Conservation (phyloP, 2,329 filamentous ascomycete species). For the Xylaria sp. region DNA sequence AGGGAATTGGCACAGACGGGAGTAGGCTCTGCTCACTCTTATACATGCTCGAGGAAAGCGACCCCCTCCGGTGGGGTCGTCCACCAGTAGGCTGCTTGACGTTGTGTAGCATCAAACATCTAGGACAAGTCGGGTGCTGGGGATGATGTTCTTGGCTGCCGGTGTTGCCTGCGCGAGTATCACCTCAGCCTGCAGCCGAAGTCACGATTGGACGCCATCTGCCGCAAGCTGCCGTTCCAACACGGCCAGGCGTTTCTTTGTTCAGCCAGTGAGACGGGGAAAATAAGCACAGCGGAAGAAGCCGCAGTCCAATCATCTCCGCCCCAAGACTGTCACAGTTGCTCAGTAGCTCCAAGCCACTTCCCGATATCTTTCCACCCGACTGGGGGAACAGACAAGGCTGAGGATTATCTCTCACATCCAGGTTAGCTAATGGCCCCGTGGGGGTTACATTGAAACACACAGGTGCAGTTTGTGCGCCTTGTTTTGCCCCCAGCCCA, state of each 20-base stretch:
- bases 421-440: too few species aligned
- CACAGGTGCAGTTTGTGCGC: background rate
- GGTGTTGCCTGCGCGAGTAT: constrained; percentile 10
- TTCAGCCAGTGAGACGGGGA: background rate
- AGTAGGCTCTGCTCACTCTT: constrained; percentile 1
- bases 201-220: constrained; percentile 14
- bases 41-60: constrained; percentile 5
- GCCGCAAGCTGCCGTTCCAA: constrained; percentile 8
- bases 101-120: background rate
- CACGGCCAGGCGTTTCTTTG: background rate
- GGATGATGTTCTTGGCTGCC: constrained; percentile 4
- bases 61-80: constrained; percentile 2
- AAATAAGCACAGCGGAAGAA: background rate
- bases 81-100: background rate
- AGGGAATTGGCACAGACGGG: background rate
- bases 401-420: too few species aligned
- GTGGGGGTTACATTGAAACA: background rate
- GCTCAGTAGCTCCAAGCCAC: too few species aligned
- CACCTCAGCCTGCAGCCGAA: constrained; percentile 4
- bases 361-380: too few species aligned
- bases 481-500: too few species aligned
- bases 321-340: too few species aligned
- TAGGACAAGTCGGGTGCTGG: background rate
- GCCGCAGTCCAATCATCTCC: too few species aligned
- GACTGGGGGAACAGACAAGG: too few species aligned